A percentile compares a stretch with the other conserved stretches of the same genome.
Evolutionary conservation across 768 basidiomycete genomes (phyloP).

Genomic region (Suillus fuscotomentosus): DNA sequence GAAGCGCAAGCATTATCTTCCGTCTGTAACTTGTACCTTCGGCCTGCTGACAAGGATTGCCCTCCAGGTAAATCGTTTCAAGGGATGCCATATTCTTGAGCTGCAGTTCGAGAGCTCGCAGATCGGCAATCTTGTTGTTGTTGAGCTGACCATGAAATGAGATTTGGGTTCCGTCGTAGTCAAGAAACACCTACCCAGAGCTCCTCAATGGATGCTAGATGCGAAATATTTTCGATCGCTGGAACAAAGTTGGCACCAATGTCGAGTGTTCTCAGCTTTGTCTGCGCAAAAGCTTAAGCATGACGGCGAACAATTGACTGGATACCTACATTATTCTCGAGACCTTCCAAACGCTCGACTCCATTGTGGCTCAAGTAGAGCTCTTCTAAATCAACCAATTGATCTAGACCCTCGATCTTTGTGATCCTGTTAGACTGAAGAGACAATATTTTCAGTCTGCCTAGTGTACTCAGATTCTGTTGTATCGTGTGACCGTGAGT

Average conservation of each 20-base stretch:
- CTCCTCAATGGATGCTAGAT: conserved; percentile 79
- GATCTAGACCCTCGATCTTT: conserved; percentile 79
- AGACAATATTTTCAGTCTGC: conserved; percentile 79
- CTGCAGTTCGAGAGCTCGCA: conserved; percentile 66
- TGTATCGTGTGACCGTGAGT: neutral
- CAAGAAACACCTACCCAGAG: conserved; percentile 70
- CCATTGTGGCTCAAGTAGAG: conserved; percentile 96
- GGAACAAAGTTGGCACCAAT: conserved; percentile 83
- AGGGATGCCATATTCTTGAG: conserved; percentile 60
- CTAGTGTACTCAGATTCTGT: conserved; percentile 70
- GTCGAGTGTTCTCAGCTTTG: conserved; percentile 82
- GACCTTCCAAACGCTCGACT: conserved; percentile 75
- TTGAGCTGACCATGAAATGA: conserved; percentile 59
- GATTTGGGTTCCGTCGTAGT: neutral
- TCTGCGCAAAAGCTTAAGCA: conserved; percentile 26
- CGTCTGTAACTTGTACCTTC: conserved; percentile 81
- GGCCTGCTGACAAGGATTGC: conserved; percentile 83
- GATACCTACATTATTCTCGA: conserved; percentile 73
- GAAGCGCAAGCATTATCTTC: conserved; percentile 85
- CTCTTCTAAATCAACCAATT: conserved; percentile 74
- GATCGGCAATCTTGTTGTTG: conserved; percentile 77
- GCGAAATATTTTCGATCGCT: conserved; percentile 78
- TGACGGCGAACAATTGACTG: neutral
- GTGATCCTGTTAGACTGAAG: conserved; percentile 94
- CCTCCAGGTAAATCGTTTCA: conserved; percentile 91